These are phyloP conservation scores for Euphorbia lathyris DNA, from an alignment of 345 rosid genomes.

Conservation along the genomic window DNA sequence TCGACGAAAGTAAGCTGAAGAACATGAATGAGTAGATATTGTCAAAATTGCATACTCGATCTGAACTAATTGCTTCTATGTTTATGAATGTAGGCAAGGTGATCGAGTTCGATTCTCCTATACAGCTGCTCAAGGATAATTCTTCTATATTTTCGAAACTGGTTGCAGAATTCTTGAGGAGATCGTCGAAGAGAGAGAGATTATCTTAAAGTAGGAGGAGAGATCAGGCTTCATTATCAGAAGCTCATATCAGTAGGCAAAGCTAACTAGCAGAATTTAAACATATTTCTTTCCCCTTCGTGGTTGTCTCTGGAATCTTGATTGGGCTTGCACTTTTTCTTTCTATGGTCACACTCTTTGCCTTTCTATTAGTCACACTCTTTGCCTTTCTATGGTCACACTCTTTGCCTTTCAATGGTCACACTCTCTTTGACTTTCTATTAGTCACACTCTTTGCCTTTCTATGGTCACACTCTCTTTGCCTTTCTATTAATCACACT, in stretches of 20 bases:
- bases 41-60: background rate
- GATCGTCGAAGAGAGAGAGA: conserved; percentile 44
- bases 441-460: no score
- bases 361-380: no score
- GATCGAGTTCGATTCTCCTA: conserved; percentile 42
- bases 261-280: background rate
- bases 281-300: no score
- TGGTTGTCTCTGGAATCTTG: no score
- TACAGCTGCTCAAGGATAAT: conserved; percentile 47
- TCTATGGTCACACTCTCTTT: no score
- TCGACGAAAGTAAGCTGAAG: conserved; percentile 53
- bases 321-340: no score
- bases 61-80: no score
- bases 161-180: conserved; percentile 55
- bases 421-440: no score
- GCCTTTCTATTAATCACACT: no score
- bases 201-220: conserved; percentile 5
- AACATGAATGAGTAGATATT: background rate
- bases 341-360: no score
- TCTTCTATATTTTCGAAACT: conserved; percentile 63
- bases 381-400: no score
- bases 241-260: background rate
- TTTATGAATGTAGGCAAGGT: conserved; percentile 42
- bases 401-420: no score
- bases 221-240: background rate